Evolutionary conservation across 441 rosid genomes (phyloP), one percentile per base, ranked within the genome.

Genomic region (Brassica balearica): DNA sequence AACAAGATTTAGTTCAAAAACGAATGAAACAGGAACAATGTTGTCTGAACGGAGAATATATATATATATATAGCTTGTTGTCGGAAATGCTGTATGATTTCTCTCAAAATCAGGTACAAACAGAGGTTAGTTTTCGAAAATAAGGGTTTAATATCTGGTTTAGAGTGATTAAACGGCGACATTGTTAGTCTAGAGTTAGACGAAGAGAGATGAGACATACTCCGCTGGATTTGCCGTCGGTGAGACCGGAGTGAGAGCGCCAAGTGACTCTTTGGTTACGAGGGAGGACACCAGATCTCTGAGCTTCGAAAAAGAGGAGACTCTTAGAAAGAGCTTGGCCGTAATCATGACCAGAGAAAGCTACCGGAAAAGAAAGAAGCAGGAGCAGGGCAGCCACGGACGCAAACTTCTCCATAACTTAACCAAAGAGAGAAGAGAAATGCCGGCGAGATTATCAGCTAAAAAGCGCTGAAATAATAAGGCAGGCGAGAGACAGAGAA

Each of bases 241-340:
- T 86, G 46, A 96, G 87, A n/a, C 97, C 98, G 27, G 99, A 96
- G 85, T 92, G 84, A 70, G 92, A 79, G 74, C 99, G 91, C 99
- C 99, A 96, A 23, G 83, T 80, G 81, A 96, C 94, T 78, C 98
- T 91, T 83, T 96, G 99, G 83, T 82, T 88, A 61, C 77, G 85
- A 25, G 99, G 98, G 17, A 96, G 91, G 46, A 82, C 83, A 25
- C 99, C 98, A 76, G 99, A 96, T 86, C 99, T 91, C 80, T 96
- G 99, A 75, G 98, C 98, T 83, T 96, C 98, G 67, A 92, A 96
- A 84, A 96, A 96, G 76, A 94, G 94, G 74, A 96, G 81, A 93
- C 99, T 89, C 80, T 94, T 96, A 6, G 89, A 85, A 2, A 96
- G 86, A 80, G 98, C 99, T 82, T 91, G 91, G 43, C 87, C 88